Conservation (phyloP, 192 early-diverging fungal genomes). For the Gigaspora rosea region DNA sequence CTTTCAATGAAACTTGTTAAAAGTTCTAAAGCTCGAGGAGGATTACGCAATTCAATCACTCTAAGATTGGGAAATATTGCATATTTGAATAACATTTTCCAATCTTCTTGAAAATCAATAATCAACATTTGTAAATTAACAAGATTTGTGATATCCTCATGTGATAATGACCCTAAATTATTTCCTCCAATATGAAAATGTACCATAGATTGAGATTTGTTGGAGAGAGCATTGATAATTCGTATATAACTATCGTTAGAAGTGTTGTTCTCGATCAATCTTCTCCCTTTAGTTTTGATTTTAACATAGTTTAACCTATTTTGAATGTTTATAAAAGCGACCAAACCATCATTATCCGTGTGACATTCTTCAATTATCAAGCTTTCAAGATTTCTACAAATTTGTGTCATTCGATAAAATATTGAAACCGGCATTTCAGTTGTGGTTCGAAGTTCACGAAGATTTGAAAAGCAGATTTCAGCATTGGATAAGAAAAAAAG, state of each 20-base stretch:
- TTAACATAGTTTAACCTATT: not conserved
- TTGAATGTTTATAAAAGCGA: not conserved
- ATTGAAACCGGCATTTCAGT: not conserved
- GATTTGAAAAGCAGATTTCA: not conserved
- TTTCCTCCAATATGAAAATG: not conserved
- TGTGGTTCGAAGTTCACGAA: not conserved
- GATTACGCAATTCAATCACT: not conserved
- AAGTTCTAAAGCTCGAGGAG: not conserved
- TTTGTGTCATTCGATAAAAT: not conserved
- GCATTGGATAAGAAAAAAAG: not conserved
- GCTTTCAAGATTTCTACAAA: not conserved
- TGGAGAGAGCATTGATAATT: not conserved
- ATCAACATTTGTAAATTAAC: not conserved
- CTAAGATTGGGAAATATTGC: not conserved
- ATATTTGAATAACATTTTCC: not conserved
- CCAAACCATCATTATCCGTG: not conserved
- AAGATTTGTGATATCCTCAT: not conserved
- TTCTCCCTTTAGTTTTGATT: not conserved
- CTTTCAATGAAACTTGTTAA: not conserved
- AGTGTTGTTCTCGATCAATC: not conserved
- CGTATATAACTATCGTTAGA: not conserved
- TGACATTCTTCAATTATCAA: not conserved
- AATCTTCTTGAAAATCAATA: not conserved
- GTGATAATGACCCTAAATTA: not conserved
- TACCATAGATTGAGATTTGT: not conserved